Evolutionary conservation across 139 green algal genomes (phyloP).

Genomic region (Coccomyxa sp.): DNA sequence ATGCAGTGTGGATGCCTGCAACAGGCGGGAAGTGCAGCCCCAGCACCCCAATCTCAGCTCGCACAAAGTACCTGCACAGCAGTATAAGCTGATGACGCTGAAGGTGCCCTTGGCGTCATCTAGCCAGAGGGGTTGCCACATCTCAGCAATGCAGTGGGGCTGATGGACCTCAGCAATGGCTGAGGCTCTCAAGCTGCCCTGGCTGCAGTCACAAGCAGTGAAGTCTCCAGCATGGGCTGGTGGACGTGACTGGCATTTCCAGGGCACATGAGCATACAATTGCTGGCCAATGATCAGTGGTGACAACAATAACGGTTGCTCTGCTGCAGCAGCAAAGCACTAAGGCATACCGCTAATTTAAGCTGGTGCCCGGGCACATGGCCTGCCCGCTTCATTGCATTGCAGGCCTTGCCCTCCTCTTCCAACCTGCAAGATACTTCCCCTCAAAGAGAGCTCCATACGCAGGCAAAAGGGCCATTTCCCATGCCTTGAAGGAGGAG

Average conservation of each 20-base stretch:
- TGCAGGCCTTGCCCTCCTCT: not conserved
- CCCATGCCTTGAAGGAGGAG: no score
- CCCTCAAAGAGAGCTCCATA: no score
- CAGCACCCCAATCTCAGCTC: conserved; percentile 16
- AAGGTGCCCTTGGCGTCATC: not conserved
- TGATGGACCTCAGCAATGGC: no score
- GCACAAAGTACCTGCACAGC: conserved; percentile 22
- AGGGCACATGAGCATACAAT: no score
- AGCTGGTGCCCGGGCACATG: not conserved
- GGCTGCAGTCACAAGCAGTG: no score
- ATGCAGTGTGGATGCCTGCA: conserved; percentile 25
- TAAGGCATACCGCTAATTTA: not conserved
- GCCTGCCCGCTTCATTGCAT: not conserved
- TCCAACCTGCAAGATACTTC: no score
- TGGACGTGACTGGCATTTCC: no score
- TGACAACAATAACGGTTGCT: no score
- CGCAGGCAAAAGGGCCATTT: no score
- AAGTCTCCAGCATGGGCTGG: not conserved
- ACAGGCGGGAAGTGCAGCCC: conserved; percentile 33
- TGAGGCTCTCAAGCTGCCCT: no score
- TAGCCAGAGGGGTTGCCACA: not conserved
- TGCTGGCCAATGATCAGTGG: no score
- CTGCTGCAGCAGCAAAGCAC: not conserved
- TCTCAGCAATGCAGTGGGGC: not conserved
- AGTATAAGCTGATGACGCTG: no score